phyloP scores from a whole-genome alignment of 345 rosid species.

The Rhizophora apiculata region DNA sequence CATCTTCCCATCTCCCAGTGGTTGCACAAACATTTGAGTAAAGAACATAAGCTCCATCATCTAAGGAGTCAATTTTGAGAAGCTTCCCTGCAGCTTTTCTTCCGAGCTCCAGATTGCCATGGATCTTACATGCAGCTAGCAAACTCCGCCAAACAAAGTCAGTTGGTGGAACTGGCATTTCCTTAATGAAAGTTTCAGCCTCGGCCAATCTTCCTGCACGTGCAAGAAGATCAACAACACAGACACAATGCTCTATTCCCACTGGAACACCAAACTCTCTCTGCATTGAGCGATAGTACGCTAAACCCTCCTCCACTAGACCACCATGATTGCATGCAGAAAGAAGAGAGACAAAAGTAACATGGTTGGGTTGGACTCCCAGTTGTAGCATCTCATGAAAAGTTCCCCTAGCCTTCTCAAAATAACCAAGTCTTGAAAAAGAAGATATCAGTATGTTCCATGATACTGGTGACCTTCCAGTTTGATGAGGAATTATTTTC shows the following conservation, averaged over 20 bases:
- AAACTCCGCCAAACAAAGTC: constrained; percentile 80
- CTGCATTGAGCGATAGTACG: constrained; percentile 56
- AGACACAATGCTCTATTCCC: constrained; percentile 72
- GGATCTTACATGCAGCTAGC: constrained; percentile 71
- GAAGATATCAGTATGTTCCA: constrained; percentile 85
- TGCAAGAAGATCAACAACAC: constrained; percentile 85
- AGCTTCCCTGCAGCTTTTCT: constrained; percentile 67
- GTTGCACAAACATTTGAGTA: constrained; percentile 80
- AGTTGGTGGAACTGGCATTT: constrained; percentile 66
- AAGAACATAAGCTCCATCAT: constrained; percentile 81
- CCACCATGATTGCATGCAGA: constrained; percentile 90
- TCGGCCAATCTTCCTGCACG: constrained; percentile 70
- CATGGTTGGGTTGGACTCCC: constrained; percentile 65
- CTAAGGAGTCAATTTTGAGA: constrained; percentile 57
- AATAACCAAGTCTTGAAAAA: constrained; percentile 71
- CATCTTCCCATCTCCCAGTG: constrained; percentile 77
- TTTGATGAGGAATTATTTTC: constrained; percentile 49
- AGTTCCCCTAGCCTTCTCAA: constrained; percentile 56
- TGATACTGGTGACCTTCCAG: constrained; percentile 48
- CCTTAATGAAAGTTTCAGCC: constrained; percentile 60
- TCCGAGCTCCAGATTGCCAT: constrained; percentile 68
- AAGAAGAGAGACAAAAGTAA: constrained; percentile 86
- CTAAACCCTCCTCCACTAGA: constrained; percentile 72
- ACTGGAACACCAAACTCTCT: constrained; percentile 51
- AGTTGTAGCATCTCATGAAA: constrained; percentile 68